A percentile compares a stretch with the other conserved stretches of the same genome.
phyloP scores from a whole-genome alignment of 2,329 filamentous ascomycete species.

The Neonectria ditissima region DNA sequence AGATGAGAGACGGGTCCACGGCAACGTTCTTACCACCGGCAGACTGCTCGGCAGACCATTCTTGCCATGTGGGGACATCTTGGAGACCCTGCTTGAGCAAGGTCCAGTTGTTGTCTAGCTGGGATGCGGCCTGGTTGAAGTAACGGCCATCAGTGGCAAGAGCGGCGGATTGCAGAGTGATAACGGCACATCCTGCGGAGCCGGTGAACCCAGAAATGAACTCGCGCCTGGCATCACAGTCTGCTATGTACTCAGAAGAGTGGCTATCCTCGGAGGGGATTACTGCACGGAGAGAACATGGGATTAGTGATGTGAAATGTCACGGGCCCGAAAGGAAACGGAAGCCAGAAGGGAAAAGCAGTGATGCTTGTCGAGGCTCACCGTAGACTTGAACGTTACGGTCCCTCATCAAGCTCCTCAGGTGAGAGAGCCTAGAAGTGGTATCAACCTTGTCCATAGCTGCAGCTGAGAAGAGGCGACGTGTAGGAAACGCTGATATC shows the following conservation, averaged over 20 bases:
- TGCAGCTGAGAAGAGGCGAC: conserved; percentile 35
- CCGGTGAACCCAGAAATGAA: conserved; percentile 96
- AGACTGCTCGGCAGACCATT: conserved; percentile 92
- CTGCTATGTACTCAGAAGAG: conserved; percentile 96
- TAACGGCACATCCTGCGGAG: conserved; percentile 91
- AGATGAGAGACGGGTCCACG: conserved; percentile 89
- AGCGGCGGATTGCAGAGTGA: conserved; percentile 87
- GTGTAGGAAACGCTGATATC: conserved; percentile 25
- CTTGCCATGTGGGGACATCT: conserved; percentile 96
- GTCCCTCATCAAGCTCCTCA: conserved; percentile 89
- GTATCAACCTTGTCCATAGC: conserved; percentile 73
- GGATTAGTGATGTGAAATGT: conserved; percentile 23
- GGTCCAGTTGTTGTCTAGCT: conserved; percentile 91
- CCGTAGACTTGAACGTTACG: conserved; percentile 92
- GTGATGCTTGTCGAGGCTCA: conserved; percentile 59
- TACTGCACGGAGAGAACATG: conserved; percentile 65
- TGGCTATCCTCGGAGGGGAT: conserved; percentile 97
- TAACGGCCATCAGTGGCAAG: conserved; percentile 96
- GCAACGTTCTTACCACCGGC: conserved; percentile 88
- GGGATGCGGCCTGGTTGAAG: conserved; percentile 94
- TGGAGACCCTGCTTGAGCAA: conserved; percentile 93
- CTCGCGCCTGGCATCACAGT: conserved; percentile 90
- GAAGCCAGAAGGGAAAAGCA: background rate
- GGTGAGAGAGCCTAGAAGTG: conserved; percentile 76
- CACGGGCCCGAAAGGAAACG: background rate